phyloP scores from a whole-genome alignment of 1,139 yeast species.

The Pichia sp. region DNA sequence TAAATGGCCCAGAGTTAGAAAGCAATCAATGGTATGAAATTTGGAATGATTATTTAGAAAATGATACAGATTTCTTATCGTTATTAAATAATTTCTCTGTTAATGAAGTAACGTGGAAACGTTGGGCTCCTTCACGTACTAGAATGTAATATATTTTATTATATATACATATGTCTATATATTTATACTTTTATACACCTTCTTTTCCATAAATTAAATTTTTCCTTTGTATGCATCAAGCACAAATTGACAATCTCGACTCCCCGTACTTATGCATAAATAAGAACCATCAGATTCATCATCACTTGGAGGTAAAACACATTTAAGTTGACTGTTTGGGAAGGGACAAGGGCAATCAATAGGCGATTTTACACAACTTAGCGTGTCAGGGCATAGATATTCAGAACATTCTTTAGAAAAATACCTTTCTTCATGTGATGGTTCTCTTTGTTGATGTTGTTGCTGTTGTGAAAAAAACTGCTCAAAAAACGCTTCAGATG shows the following conservation, averaged over 20 bases:
- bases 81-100: conserved; percentile 29
- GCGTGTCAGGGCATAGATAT: conserved; percentile 79
- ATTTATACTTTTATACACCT: too few relatives aligned
- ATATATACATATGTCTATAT: background rate
- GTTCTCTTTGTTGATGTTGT: conserved; percentile 32
- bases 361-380: conserved; percentile 64
- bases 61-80: conserved; percentile 24
- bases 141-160: conserved; percentile 45
- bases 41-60: conserved; percentile 27
- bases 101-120: conserved; percentile 59
- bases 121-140: conserved; percentile 83
- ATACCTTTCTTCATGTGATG: conserved; percentile 17
- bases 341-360: conserved; percentile 85
- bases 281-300: conserved; percentile 43
- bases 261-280: conserved; percentile 65
- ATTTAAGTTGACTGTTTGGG: conserved; percentile 77
- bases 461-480: conserved; percentile 28
- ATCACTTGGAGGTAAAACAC: conserved; percentile 49
- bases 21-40: conserved; percentile 24
- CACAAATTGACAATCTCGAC: conserved; percentile 80
- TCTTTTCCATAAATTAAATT: conserved; percentile 28
- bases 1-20: conserved; percentile 43
- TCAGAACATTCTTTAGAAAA: conserved; percentile 47
- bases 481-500: conserved; percentile 17
- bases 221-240: conserved; percentile 40